Evolutionary conservation across 441 rosid genomes (phyloP), one percentile per base, ranked within the genome.

Genomic region (Eruca vesicaria): DNA sequence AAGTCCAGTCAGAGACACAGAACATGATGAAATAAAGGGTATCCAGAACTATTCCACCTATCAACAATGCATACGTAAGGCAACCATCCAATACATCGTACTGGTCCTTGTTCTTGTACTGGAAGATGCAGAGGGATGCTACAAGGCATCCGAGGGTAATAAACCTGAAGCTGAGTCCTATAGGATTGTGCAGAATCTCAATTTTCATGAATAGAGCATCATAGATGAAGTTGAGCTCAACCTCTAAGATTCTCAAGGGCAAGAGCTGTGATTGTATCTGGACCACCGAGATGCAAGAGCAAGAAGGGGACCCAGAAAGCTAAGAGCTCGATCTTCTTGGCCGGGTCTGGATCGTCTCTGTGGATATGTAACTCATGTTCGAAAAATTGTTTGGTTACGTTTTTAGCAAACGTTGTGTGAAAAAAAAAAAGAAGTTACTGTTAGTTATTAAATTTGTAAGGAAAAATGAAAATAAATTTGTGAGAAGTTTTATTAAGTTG

Each of bases 141-240:
- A 55, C 6, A 12, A 81, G 64, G 3, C 80, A 74, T 14, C 64
- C 57, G 5, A 71, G 60, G 59, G 84, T 67, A 7, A 81, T 23
- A 36, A 61, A 41, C 32, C 84, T 83, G 66, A 77, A 82, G 63
- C 68, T 0, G 67, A 58, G 41, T 45, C 89, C 88, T 1, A 1
- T 1, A 15, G 2, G 7, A 0, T 81, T 67, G 48, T 77, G 86
- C 36, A 83, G 63, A 19, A 82, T 83, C 38, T 73, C 67, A 0
- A 78, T 84, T 69, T 88, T 86, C 6, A 88, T 86, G 69, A 15
- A 84, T 4, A 85, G 77, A 33, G 82, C 85, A 56, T 84, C 90
- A 2, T 88, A 86, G 35, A 85, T 23, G 81, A 84, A 85, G 72
- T 82, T 85, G 73, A 87, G 88, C 69, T 89, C 93, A 18, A 87